These are phyloP conservation scores for Penicillium sp. DNA, from an alignment of 2,329 filamentous ascomycete species.

Conservation along the genomic window DNA sequence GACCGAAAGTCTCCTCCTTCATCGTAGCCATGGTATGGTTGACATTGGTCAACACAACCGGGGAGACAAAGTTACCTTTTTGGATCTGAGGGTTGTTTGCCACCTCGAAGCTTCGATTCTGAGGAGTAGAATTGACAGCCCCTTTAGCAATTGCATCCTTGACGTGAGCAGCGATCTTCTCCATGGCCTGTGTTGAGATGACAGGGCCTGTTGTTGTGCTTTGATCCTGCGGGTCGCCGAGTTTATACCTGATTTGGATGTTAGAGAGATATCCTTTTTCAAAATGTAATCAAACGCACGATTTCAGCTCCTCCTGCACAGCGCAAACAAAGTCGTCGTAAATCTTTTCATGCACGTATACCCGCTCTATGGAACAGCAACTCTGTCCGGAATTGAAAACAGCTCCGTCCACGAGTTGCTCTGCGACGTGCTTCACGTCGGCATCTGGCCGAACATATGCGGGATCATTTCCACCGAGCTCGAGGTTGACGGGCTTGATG, in stretches of 20 bases:
- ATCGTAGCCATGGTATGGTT: constrained; percentile 81
- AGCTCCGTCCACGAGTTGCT: constrained; percentile 85
- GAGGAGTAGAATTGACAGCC: constrained; percentile 73
- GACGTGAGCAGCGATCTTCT: constrained; percentile 72
- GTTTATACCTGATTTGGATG: constrained; percentile 26
- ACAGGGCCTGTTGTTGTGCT: constrained; percentile 80
- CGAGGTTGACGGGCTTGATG: constrained; percentile 77
- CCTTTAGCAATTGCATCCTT: constrained; percentile 77
- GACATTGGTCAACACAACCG: constrained; percentile 73
- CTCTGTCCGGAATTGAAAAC: constrained; percentile 95
- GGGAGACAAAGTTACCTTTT: constrained; percentile 79
- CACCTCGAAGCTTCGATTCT: constrained; percentile 67
- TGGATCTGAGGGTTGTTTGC: constrained; percentile 48
- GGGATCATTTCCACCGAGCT: constrained; percentile 89
- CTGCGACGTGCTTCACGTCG: constrained; percentile 80
- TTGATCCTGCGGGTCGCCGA: constrained; percentile 72
- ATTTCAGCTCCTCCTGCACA: constrained; percentile 73
- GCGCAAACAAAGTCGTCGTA: constrained; percentile 79
- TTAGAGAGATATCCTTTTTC: background rate
- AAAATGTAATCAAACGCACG: constrained; percentile 15
- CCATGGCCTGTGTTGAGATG: constrained; percentile 71
- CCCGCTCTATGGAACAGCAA: constrained; percentile 83
- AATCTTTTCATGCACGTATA: constrained; percentile 80
- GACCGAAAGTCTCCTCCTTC: constrained; percentile 90
- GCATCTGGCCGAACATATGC: constrained; percentile 82